Evolutionary conservation across 2,329 filamentous ascomycete genomes (phyloP).

Genomic region (Neonectria sp.): DNA sequence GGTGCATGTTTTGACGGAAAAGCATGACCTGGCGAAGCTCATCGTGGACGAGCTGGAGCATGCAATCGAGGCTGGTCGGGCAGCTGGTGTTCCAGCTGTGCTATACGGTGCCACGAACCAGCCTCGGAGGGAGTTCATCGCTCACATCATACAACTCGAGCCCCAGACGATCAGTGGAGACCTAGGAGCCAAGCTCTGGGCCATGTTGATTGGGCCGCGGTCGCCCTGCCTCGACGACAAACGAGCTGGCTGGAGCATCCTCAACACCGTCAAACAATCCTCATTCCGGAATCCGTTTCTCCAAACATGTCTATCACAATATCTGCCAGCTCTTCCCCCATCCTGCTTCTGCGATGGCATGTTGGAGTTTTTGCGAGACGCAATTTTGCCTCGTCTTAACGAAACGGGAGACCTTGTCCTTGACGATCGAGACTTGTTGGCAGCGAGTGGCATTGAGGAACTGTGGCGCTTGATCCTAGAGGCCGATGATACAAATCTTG

Average conservation of each 20-base stretch:
- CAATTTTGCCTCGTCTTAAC: slow-evolving; percentile 64
- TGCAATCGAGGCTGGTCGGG: slow-evolving; percentile 55
- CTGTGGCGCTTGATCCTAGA: slow-evolving; percentile 88
- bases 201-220: slow-evolving; percentile 77
- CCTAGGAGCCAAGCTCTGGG: slow-evolving; percentile 78
- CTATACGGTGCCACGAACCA: slow-evolving; percentile 64
- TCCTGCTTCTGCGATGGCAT: slow-evolving; percentile 73
- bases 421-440: slow-evolving; percentile 66
- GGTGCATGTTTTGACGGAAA: slow-evolving; percentile 69
- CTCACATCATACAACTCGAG: slow-evolving; percentile 71
- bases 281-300: slow-evolving; percentile 70
- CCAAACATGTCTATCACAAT: slow-evolving; percentile 66
- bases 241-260: slow-evolving; percentile 77
- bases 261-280: slow-evolving; percentile 64
- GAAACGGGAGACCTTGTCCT: slow-evolving; percentile 61
- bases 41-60: slow-evolving; percentile 77
- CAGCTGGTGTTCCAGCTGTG: slow-evolving; percentile 58
- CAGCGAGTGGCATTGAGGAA: slow-evolving; percentile 74
- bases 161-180: slow-evolving; percentile 73
- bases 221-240: slow-evolving; percentile 74
- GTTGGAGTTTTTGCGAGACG: slow-evolving; percentile 73
- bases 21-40: slow-evolving; percentile 74
- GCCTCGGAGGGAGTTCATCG: slow-evolving; percentile 71
- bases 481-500: slow-evolving; percentile 75
- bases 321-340: slow-evolving; percentile 71